phyloP scores from a whole-genome alignment of 139 green algal species.

The Closterium sp. region DNA sequence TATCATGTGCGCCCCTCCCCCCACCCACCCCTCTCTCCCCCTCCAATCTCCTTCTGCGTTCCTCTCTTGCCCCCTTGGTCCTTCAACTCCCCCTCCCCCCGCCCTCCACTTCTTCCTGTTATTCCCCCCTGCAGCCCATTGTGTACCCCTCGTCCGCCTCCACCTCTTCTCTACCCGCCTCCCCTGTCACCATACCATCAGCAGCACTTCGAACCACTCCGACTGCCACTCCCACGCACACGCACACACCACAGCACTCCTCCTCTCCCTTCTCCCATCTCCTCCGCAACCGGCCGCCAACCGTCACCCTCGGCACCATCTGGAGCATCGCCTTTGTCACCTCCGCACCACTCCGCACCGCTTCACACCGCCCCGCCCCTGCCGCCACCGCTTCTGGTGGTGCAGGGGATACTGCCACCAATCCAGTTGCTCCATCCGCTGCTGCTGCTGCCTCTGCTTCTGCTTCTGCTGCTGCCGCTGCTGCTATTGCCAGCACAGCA shows the following conservation, averaged over 20 bases:
- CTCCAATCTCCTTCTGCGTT: neutral
- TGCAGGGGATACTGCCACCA: neutral
- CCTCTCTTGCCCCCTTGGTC: neutral
- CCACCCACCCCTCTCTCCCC: neutral
- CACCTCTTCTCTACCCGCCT: neutral
- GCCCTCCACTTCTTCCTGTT: neutral
- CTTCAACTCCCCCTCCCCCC: neutral
- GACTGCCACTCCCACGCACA: neutral
- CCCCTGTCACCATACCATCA: neutral
- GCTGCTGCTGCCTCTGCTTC: neutral
- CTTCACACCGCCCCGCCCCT: neutral
- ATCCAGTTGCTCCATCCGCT: neutral
- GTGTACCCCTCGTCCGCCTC: neutral
- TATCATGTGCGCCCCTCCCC: too few species aligned
- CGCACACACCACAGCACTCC: neutral
- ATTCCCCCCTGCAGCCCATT: neutral
- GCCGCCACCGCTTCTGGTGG: neutral
- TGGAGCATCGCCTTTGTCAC: slow-evolving; percentile 45
- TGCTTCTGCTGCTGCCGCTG: neutral
- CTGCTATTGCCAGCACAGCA: neutral
- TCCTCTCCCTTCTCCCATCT: neutral
- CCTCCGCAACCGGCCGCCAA: neutral
- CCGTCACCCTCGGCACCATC: slow-evolving; percentile 8
- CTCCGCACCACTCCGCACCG: neutral
- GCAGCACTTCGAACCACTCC: neutral